phyloP scores from a whole-genome alignment of 176 grass and related monocot genomes.

The Poa annua region DNA sequence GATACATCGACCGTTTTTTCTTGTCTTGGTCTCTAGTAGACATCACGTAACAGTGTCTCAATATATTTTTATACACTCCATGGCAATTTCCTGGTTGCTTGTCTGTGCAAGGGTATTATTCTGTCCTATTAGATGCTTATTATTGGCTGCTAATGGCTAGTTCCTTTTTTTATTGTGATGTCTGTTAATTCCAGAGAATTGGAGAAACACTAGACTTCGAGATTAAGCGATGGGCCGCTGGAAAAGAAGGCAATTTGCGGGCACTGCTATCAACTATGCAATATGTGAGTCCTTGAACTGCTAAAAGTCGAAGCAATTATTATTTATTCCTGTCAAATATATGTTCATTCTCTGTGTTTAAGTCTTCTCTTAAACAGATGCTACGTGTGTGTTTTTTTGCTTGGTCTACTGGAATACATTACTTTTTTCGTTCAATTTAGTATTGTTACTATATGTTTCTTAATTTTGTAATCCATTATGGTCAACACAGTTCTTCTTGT shows the following conservation, averaged over 20 bases:
- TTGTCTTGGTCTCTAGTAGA: slow-evolving; percentile 18
- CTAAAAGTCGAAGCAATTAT: slow-evolving; percentile 20
- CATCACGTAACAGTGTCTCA: not conserved
- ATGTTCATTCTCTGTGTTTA: slow-evolving; percentile 9
- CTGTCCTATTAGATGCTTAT: slow-evolving; percentile 16
- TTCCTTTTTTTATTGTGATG: slow-evolving; percentile 28
- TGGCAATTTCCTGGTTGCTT: slow-evolving; percentile 1
- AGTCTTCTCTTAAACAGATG: slow-evolving; percentile 9
- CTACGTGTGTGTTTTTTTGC: not conserved
- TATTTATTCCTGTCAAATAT: not conserved
- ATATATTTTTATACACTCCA: slow-evolving; percentile 29
- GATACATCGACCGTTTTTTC: not conserved
- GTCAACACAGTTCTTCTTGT: slow-evolving; percentile 2
- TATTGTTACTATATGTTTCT: slow-evolving; percentile 13
- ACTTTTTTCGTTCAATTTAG: not conserved
- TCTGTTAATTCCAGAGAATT: slow-evolving; percentile 81
- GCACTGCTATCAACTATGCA: slow-evolving; percentile 92
- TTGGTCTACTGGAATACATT: slow-evolving; percentile 13
- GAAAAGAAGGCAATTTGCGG: slow-evolving; percentile 99
- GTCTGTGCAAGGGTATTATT: not conserved
- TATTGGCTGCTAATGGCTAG: slow-evolving; percentile 19
- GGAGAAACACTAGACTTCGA: slow-evolving; percentile 84
- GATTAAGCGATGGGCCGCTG: slow-evolving; percentile 96
- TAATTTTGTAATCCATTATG: slow-evolving; percentile 27
- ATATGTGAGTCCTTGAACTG: slow-evolving; percentile 70